Conservation (phyloP, 768 basidiomycete species). For the Hypholoma fasciculare region DNA sequence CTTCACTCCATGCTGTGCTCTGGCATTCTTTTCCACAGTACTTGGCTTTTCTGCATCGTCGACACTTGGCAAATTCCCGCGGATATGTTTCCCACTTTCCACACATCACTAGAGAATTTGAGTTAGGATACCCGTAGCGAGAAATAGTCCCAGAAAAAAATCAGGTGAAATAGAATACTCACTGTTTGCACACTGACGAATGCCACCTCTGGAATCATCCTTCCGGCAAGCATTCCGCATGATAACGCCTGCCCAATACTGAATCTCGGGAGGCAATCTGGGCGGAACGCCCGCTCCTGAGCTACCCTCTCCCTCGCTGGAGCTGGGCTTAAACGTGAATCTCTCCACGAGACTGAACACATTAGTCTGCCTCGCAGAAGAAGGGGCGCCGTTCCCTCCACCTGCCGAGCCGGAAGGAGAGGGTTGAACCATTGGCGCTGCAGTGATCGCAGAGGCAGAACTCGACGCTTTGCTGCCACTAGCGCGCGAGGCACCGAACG, state of each 20-base stretch:
- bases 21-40: conserved; percentile 99
- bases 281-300: conserved; percentile 54
- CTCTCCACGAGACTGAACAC: conserved; percentile 96
- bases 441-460: conserved; percentile 1
- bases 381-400: conserved; percentile 15
- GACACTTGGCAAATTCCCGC: conserved; percentile 95
- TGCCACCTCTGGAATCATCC: conserved; percentile 90
- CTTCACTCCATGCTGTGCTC: conserved; percentile 94
- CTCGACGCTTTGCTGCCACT: conserved; percentile 1
- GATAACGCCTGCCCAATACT: conserved; percentile 99
- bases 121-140: conserved; percentile 1
- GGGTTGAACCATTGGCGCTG: not conserved
- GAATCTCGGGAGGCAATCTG: conserved; percentile 83
- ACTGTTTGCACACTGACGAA: conserved; percentile 98
- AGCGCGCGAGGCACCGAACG: not conserved
- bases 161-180: conserved; percentile 25
- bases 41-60: conserved; percentile 95
- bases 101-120: conserved; percentile 71
- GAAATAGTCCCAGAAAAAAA: not conserved
- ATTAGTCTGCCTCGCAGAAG: conserved; percentile 64
- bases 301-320: conserved; percentile 68
- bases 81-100: conserved; percentile 93
- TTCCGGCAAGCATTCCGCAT: conserved; percentile 99
- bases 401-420: not conserved
- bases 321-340: conserved; percentile 92